phyloP scores from a whole-genome alignment of 805 yeast species.

The Cyberlindnera xishuangbannaensis region DNA sequence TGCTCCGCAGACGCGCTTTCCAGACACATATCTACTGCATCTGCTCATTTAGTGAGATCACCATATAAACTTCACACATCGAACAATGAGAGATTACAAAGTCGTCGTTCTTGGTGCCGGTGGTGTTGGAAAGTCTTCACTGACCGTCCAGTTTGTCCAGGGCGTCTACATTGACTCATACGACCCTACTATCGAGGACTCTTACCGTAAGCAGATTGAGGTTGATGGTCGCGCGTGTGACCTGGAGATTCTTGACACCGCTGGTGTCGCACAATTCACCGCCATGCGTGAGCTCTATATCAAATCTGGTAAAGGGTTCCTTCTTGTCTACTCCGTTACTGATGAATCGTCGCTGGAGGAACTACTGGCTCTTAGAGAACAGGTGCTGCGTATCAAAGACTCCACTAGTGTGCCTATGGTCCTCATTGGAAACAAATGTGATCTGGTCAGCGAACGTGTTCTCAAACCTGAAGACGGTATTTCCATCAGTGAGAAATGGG shows the following conservation, averaged over 20 bases:
- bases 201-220: constrained; percentile 82
- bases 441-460: constrained; percentile 68
- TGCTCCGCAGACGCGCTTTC: too few relatives aligned
- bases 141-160: constrained; percentile 89
- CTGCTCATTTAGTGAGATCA: too few relatives aligned
- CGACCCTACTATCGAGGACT: constrained; percentile 97
- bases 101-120: constrained; percentile 94
- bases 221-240: constrained; percentile 85
- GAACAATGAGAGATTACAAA: constrained; percentile 56
- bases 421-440: constrained; percentile 87
- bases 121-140: constrained; percentile 93
- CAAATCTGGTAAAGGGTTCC: constrained; percentile 85
- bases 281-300: constrained; percentile 91
- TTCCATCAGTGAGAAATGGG: constrained; percentile 79
- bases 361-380: constrained; percentile 72
- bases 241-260: constrained; percentile 85
- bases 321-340: constrained; percentile 81
- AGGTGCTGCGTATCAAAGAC: constrained; percentile 79
- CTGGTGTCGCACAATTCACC: constrained; percentile 92
- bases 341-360: constrained; percentile 73
- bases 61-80: too few relatives aligned
- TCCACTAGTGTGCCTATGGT: constrained; percentile 78
- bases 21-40: too few relatives aligned
- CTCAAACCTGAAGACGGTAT: constrained; percentile 78
- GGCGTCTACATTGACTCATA: constrained; percentile 86